Conservation (phyloP, 371 early-diverging fungal genomes). For the Furculomyces boomerangus region DNA sequence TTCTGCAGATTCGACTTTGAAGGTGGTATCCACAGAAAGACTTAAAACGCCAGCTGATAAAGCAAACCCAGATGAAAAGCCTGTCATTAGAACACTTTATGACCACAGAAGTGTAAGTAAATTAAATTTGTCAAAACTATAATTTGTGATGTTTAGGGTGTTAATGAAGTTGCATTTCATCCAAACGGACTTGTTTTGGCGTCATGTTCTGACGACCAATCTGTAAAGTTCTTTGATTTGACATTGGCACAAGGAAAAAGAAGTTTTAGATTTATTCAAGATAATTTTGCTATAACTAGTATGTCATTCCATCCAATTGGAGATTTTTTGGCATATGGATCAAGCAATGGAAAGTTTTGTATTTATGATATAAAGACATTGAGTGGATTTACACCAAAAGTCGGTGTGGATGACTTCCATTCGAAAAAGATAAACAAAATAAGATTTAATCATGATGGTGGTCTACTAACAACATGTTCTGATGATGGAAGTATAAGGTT, state of each 20-base stretch:
- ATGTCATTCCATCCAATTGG: conserved; percentile 77
- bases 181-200: conserved; percentile 82
- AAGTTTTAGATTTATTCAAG: conserved; percentile 65
- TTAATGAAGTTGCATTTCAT: conserved; percentile 79
- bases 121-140: neutral
- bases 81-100: conserved; percentile 73
- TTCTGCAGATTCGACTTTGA: conserved; percentile 72
- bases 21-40: conserved; percentile 63
- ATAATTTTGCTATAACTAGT: conserved; percentile 46
- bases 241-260: conserved; percentile 56
- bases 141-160: neutral
- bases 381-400: conserved; percentile 25
- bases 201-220: conserved; percentile 65
- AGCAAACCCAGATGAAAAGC: conserved; percentile 35
- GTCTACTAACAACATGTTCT: conserved; percentile 50
- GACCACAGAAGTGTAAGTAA: conserved; percentile 45
- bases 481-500: conserved; percentile 73
- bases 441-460: conserved; percentile 51
- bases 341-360: conserved; percentile 49
- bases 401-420: conserved; percentile 19
- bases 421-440: conserved; percentile 50
- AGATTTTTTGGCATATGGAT: conserved; percentile 54
- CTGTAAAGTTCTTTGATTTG: conserved; percentile 77
- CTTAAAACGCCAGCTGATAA: conserved; percentile 43
- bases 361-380: conserved; percentile 59